A percentile compares a stretch with the other conserved stretches of the same genome.
Evolutionary conservation across 768 basidiomycete genomes (phyloP).

Genomic region (Lentinula raphanica): DNA sequence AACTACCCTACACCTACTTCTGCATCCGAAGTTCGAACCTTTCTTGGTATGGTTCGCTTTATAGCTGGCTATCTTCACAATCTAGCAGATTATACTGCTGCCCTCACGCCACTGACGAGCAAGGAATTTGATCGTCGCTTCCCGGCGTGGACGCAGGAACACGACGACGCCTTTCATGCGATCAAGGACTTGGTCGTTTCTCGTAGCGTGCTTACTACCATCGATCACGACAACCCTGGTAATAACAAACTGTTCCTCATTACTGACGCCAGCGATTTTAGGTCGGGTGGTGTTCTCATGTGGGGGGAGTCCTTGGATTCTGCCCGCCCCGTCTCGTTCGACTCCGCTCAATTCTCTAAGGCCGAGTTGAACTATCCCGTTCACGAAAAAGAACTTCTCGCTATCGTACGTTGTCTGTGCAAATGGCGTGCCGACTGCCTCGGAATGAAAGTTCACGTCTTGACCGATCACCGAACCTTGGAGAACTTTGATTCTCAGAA

Average conservation of each 20-base stretch:
- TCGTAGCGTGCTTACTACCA: slow-evolving; percentile 22
- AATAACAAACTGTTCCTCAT: slow-evolving; percentile 26
- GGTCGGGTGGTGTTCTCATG: slow-evolving; percentile 21
- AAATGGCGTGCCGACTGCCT: slow-evolving; percentile 17
- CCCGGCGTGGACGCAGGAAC: slow-evolving; percentile 16
- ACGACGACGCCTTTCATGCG: slow-evolving; percentile 21
- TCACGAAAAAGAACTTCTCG: slow-evolving; percentile 25
- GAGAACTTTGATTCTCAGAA: slow-evolving; percentile 22
- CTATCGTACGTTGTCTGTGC: slow-evolving; percentile 21
- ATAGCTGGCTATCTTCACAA: slow-evolving; percentile 13
- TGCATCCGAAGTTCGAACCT: slow-evolving; percentile 12
- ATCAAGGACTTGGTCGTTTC: slow-evolving; percentile 25
- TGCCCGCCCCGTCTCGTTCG: slow-evolving; percentile 24
- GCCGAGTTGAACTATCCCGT: slow-evolving; percentile 25
- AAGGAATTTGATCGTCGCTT: slow-evolving; percentile 14
- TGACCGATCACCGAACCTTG: slow-evolving; percentile 28
- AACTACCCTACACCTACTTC: slow-evolving; percentile 18
- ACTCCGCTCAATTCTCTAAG: slow-evolving; percentile 19
- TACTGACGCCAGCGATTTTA: slow-evolving; percentile 21
- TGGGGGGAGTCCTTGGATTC: slow-evolving; percentile 20
- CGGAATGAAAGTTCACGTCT: slow-evolving; percentile 15
- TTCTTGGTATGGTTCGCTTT: slow-evolving; percentile 20
- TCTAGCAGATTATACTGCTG: slow-evolving; percentile 11
- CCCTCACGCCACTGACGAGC: slow-evolving; percentile 15
- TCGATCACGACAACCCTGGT: slow-evolving; percentile 25